phyloP scores from a whole-genome alignment of 192 early-diverging fungal genomes.

The Gamsiella multidivaricata region DNA sequence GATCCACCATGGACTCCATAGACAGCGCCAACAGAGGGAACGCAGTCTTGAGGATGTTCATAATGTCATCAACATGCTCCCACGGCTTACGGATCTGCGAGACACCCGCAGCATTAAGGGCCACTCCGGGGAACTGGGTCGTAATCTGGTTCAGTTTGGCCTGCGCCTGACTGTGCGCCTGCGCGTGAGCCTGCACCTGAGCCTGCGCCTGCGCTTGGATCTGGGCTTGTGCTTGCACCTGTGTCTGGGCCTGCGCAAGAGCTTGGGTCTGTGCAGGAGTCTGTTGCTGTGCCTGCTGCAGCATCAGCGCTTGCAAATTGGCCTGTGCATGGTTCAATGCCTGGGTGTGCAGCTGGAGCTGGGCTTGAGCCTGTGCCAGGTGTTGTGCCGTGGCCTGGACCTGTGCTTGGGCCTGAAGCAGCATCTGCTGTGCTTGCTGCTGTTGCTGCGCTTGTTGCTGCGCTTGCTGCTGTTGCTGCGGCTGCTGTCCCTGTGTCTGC shows the following conservation, averaged over 20 bases:
- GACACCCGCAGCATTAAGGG: slow-evolving; percentile 33
- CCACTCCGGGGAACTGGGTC: slow-evolving; percentile 32
- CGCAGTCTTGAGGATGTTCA: slow-evolving; percentile 93
- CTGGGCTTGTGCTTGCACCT: slow-evolving; percentile 58
- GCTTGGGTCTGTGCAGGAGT: slow-evolving; percentile 25
- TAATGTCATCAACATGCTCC: slow-evolving; percentile 94
- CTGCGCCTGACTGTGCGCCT: slow-evolving; percentile 51
- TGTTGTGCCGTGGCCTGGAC: slow-evolving; percentile 46
- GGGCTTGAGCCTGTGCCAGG: slow-evolving; percentile 30
- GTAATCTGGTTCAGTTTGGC: slow-evolving; percentile 44
- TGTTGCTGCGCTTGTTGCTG: slow-evolving; percentile 25
- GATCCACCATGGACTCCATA: slow-evolving; percentile 99
- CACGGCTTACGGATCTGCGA: slow-evolving; percentile 72
- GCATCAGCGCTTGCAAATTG: slow-evolving; percentile 48
- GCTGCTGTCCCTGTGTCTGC: slow-evolving; percentile 29
- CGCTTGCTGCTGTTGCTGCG: slow-evolving; percentile 34
- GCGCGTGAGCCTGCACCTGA: slow-evolving; percentile 46
- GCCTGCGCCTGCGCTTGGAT: slow-evolving; percentile 56
- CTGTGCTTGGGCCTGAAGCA: slow-evolving; percentile 35
- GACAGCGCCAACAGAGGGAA: slow-evolving; percentile 93
- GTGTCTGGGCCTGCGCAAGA: slow-evolving; percentile 57
- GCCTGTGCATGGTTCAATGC: slow-evolving; percentile 40
- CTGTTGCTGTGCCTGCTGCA: slow-evolving; percentile 40
- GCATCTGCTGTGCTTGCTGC: slow-evolving; percentile 17
- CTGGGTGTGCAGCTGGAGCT: slow-evolving; percentile 35